A percentile compares a stretch with the other conserved stretches of the same genome.
phyloP scores from a whole-genome alignment of 768 basidiomycete genomes.

The Pisolithus tinctorius region DNA sequence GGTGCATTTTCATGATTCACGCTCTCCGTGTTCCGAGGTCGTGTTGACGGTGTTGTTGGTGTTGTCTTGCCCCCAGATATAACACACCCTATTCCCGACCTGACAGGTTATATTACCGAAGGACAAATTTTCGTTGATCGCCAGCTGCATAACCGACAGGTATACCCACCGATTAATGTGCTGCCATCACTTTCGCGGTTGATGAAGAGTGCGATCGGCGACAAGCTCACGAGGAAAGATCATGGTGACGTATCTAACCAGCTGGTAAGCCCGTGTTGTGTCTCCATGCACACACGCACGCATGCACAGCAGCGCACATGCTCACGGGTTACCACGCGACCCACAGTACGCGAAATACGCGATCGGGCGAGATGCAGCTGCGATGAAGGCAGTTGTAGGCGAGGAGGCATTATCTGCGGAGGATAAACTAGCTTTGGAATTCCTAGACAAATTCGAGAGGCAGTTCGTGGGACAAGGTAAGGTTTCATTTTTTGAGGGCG shows the following conservation, averaged over 20 bases:
- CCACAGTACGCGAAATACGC: constrained; percentile 93
- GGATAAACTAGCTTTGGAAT: constrained; percentile 95
- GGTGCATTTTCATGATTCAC: constrained; percentile 45
- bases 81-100: constrained; percentile 99
- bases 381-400: constrained; percentile 99
- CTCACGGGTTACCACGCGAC: constrained; percentile 16
- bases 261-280: constrained; percentile 51
- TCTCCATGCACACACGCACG: constrained; percentile 10
- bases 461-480: constrained; percentile 95
- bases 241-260: constrained; percentile 99
- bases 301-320: constrained; percentile 1
- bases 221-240: constrained; percentile 94
- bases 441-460: constrained; percentile 95
- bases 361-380: constrained; percentile 91
- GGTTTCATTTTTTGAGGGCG: constrained; percentile 18
- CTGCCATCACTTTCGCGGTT: constrained; percentile 96
- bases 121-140: constrained; percentile 99
- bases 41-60: constrained; percentile 16
- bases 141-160: constrained; percentile 92
- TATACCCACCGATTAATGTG: constrained; percentile 99
- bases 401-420: constrained; percentile 94
- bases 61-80: constrained; percentile 60
- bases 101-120: constrained; percentile 99
- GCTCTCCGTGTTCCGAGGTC: constrained; percentile 10
- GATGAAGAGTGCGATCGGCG: constrained; percentile 99